Conservation (phyloP, 1,139 yeast genomes). For the Taphrina wiesneri region DNA sequence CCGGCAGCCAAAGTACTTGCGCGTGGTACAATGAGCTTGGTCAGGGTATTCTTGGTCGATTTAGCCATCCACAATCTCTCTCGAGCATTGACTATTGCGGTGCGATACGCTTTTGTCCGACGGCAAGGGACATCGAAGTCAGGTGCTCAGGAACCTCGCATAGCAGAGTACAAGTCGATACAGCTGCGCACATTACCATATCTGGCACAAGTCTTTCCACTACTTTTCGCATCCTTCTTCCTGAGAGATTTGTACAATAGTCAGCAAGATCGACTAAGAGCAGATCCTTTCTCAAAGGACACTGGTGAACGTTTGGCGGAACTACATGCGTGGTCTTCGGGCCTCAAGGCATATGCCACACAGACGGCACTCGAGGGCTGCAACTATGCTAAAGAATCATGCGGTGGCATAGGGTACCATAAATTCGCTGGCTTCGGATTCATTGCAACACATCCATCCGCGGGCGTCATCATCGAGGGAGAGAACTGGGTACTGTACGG, state of each 20-base stretch:
- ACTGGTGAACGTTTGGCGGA: conserved; percentile 29
- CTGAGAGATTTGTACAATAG: conserved; percentile 56
- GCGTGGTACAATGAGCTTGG: conserved; percentile 81
- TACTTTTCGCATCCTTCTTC: conserved; percentile 68
- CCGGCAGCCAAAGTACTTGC: conserved; percentile 86
- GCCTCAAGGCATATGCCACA: conserved; percentile 31
- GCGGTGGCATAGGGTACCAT: conserved; percentile 31
- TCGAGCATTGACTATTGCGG: conserved; percentile 76
- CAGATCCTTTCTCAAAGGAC: conserved; percentile 35
- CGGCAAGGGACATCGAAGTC: conserved; percentile 60
- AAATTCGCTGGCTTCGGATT: conserved; percentile 31
- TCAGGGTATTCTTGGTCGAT: conserved; percentile 84
- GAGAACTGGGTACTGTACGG: conserved; percentile 31
- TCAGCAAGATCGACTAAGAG: conserved; percentile 50
- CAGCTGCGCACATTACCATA: conserved; percentile 31
- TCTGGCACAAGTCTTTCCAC: conserved; percentile 60
- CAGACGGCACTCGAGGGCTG: conserved; percentile 30
- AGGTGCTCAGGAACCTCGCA: conserved; percentile 20
- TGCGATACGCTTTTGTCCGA: conserved; percentile 85
- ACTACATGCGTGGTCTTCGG: conserved; percentile 32
- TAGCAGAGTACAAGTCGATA: conserved; percentile 29
- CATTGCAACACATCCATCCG: conserved; percentile 29
- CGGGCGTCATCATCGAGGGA: conserved; percentile 32
- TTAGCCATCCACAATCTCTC: conserved; percentile 82
- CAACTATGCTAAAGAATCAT: conserved; percentile 25